Percentiles rank a stretch among this genome's conserved stretches.
Evolutionary conservation across 2,329 filamentous ascomycete genomes (phyloP).

Genomic region (Epichloe bromicola): DNA sequence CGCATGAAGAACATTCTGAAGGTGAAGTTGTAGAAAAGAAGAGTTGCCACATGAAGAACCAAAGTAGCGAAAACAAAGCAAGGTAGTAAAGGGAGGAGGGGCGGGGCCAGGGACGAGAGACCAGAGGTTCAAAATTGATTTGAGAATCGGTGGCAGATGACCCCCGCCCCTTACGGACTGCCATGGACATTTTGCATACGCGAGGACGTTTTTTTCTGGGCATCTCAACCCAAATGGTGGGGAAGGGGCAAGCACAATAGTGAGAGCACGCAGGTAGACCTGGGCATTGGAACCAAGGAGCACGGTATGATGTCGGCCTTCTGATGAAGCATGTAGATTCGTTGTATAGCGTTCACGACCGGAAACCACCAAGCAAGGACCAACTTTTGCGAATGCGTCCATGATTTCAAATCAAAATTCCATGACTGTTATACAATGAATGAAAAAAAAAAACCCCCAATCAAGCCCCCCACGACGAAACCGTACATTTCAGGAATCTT

Average conservation of each 20-base stretch:
- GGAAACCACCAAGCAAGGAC: not conserved
- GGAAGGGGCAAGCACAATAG: not conserved
- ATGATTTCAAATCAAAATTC: not conserved
- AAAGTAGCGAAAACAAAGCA: not conserved
- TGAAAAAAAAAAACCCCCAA: not conserved
- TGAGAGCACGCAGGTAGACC: not conserved
- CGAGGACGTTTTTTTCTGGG: not conserved
- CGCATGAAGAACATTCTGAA: constrained; percentile 70
- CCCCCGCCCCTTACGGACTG: not conserved
- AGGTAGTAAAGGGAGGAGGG: not conserved
- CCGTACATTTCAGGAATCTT: too few species aligned
- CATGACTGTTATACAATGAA: not conserved
- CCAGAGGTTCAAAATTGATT: not conserved
- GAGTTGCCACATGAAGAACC: not conserved
- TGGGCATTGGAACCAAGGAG: not conserved
- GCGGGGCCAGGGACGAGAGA: too few species aligned
- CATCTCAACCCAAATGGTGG: not conserved
- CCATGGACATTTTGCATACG: not conserved
- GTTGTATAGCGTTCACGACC: not conserved
- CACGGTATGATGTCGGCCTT: not conserved
- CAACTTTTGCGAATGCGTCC: not conserved
- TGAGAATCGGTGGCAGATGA: not conserved
- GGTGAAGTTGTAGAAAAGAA: constrained; percentile 50
- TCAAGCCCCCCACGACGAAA: too few species aligned
- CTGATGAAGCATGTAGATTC: not conserved